Evolutionary conservation across 495 filamentous ascomycete genomes (phyloP).

Genomic region (Daldinia concentrica): DNA sequence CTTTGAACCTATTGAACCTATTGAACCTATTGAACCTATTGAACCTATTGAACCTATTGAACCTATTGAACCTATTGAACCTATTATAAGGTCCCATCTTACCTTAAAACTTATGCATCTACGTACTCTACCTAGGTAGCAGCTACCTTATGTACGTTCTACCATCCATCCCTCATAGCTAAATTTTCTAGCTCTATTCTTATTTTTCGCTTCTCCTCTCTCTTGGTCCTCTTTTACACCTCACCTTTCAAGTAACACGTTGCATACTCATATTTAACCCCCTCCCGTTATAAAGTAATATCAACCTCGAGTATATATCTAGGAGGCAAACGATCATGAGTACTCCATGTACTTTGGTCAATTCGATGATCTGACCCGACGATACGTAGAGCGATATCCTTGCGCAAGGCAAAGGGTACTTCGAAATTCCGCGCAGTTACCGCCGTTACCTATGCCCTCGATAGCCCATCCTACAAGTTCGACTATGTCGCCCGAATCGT

Average conservation of each 20-base stretch:
- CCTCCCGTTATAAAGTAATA: slow-evolving; percentile 8
- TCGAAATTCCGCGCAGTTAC: slow-evolving; percentile 21
- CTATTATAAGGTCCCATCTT: slow-evolving; percentile 13
- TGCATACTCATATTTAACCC: slow-evolving; percentile 26
- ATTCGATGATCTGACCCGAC: slow-evolving; percentile 41
- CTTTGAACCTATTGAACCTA: slow-evolving; percentile 21
- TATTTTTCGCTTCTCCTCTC: slow-evolving; percentile 9
- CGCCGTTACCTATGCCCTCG: slow-evolving; percentile 39
- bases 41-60: slow-evolving; percentile 18
- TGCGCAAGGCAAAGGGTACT: slow-evolving; percentile 24
- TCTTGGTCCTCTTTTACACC: not conserved
- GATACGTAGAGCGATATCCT: slow-evolving; percentile 29
- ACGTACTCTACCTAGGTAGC: slow-evolving; percentile 1
- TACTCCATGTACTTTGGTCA: slow-evolving; percentile 24
- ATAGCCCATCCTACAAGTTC: slow-evolving; percentile 28
- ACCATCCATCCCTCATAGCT: slow-evolving; percentile 23
- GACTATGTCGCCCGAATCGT: slow-evolving; percentile 47
- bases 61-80: slow-evolving; percentile 23
- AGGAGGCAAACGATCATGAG: slow-evolving; percentile 30
- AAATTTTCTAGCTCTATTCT: slow-evolving; percentile 30
- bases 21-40: slow-evolving; percentile 22
- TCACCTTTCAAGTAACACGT: slow-evolving; percentile 16
- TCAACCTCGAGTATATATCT: slow-evolving; percentile 8
- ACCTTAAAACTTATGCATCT: slow-evolving; percentile 2
- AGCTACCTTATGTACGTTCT: slow-evolving; percentile 5